These are phyloP conservation scores for Pseudonitzschia multiseries DNA, from an alignment of 108 stramenopile species.

Conservation along the genomic window DNA sequence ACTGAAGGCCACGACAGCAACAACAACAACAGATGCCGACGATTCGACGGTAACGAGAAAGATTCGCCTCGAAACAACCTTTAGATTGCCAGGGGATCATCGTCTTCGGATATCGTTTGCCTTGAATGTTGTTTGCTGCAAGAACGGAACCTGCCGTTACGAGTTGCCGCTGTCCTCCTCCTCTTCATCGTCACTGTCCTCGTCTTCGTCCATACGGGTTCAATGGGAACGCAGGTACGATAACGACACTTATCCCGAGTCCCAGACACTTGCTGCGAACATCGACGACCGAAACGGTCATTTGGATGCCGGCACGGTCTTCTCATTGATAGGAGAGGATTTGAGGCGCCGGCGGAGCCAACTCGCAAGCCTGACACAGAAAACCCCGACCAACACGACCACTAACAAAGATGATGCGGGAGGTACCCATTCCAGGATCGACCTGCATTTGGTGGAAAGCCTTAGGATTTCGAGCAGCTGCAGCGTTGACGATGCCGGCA, in stretches of 20 bases:
- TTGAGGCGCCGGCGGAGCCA: background rate
- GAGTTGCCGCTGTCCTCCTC: background rate
- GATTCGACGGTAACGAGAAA: background rate
- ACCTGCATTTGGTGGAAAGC: background rate
- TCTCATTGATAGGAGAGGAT: background rate
- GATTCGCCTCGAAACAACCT: background rate
- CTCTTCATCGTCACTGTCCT: too few relatives aligned
- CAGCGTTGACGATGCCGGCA: too few relatives aligned
- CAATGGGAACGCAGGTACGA: background rate
- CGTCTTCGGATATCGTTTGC: background rate
- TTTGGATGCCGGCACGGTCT: background rate
- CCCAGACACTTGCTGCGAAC: background rate
- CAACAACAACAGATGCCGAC: background rate
- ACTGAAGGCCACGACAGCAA: background rate
- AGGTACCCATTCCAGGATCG: background rate
- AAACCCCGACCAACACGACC: background rate
- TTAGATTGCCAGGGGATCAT: background rate
- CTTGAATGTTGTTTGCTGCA: background rate
- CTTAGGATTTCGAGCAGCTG: background rate
- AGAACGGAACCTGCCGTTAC: background rate
- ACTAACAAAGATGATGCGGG: background rate
- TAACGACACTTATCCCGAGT: background rate
- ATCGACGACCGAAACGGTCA: background rate
- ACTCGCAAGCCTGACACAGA: background rate
- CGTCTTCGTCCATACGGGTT: background rate